These are phyloP conservation scores for Conoideocrella luteorostrata DNA, from an alignment of 2,329 filamentous ascomycete genomes.

Conservation along the genomic window DNA sequence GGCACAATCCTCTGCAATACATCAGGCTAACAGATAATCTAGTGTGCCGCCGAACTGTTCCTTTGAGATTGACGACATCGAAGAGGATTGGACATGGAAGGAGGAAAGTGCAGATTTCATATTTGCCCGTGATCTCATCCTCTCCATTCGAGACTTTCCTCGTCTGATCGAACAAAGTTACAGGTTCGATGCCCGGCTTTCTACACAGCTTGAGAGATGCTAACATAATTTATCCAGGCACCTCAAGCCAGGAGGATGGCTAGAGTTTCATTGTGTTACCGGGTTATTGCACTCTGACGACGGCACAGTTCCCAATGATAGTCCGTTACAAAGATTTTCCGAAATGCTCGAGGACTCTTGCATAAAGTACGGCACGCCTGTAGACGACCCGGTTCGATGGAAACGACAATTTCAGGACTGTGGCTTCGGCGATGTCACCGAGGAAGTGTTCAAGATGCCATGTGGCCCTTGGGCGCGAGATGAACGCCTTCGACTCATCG, in stretches of 20 bases:
- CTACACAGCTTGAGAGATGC: too few relatives aligned
- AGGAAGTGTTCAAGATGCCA: conserved; percentile 40
- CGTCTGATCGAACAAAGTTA: too few relatives aligned
- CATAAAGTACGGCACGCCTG: conserved; percentile 20
- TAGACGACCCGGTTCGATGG: conserved; percentile 20
- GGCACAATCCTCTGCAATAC: too few relatives aligned
- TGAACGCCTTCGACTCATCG: too few relatives aligned
- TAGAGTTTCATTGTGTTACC: too few relatives aligned
- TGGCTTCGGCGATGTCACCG: conserved; percentile 43
- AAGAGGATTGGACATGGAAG: conserved; percentile 30
- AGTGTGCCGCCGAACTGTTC: conserved; percentile 30
- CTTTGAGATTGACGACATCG: conserved; percentile 32
- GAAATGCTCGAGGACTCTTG: too few relatives aligned
- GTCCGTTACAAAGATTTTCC: too few relatives aligned
- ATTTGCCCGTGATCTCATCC: conserved; percentile 23
- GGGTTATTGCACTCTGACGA: conserved; percentile 30
- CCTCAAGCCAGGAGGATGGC: conserved; percentile 28
- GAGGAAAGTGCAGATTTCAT: conserved; percentile 28
- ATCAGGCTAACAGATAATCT: too few relatives aligned
- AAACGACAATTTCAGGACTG: conserved; percentile 35
- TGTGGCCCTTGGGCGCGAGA: conserved; percentile 43
- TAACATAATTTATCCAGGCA: too few relatives aligned
- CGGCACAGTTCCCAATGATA: conserved; percentile 20
- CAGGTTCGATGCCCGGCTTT: too few relatives aligned
- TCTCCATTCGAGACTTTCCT: conserved; percentile 24